Base-by-base conservation (phyloP, 768 basidiomycete genomes). In the Collybiopsis luxurians region DNA sequence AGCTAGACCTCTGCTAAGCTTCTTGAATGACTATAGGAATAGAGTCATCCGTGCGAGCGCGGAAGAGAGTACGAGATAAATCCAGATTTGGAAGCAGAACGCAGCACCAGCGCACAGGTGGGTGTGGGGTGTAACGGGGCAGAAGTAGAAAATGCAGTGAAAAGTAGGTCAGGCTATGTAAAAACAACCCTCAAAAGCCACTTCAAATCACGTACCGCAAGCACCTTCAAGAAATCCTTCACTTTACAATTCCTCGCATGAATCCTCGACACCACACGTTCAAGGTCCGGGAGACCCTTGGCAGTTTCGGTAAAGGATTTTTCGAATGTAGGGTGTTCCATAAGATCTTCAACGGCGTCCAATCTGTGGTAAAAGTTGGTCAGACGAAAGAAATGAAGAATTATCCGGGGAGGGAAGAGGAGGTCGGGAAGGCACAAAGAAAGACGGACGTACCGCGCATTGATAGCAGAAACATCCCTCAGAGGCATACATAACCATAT, bases 401-500 rank as follows among this genome's bases (percentile, higher is more conserved):
- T 4, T 12, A 23, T 34, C 13, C 31, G 31, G 31, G 24, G 45
- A 12, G 21, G 42, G 28, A 17, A 30, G 15, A 38, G 27, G 17
- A 48, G 19, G 1, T 6, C 5, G 13, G 5, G 31, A 34, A 13
- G 13, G 30, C 45, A 27, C 3, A 56, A 61, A n/a, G 13, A 4
- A 9, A 11, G 56, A 48, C 19, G 31, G 48, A 59, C 75, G 60
- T 64, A 92, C 94, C 95, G 80, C 39, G 90, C 87, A 65, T 96
- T 95, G 72, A 99, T 98, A 47, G 90, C 90, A 11, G 79, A 68
- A 34, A 86, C 85, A 38, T 90, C 84, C 28, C 88, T 84, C 60
- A 99, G 73, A 19, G 97, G 97, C 80, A 89, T 89, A 60, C 93
- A 97, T 7, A 99, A 77, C 97, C 97, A 99, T 53, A 96, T 89